A percentile compares a stretch with the other conserved stretches of the same genome.
Conservation (phyloP, 1,284 basidiomycete genomes). For the Porogramme epimiltina region DNA sequence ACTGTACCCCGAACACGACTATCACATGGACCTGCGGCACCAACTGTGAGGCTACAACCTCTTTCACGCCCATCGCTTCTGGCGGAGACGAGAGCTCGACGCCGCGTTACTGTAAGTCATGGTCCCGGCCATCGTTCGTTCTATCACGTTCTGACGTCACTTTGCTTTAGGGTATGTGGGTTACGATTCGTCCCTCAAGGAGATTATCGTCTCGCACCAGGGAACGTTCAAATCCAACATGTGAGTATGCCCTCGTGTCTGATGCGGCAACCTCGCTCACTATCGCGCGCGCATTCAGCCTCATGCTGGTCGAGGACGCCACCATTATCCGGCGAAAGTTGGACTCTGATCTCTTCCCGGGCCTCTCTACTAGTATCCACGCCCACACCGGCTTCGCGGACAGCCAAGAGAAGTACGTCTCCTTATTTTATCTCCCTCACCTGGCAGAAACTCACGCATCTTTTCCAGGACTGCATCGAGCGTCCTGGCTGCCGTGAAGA, state of each 20-base stretch:
- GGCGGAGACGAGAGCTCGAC: constrained; percentile 55
- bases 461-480: constrained; percentile 36
- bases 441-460: constrained; percentile 15
- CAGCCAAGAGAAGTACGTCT: constrained; percentile 51
- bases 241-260: constrained; percentile 33
- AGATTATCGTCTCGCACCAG: constrained; percentile 34
- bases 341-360: constrained; percentile 58
- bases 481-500: constrained; percentile 39
- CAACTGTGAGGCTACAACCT: constrained; percentile 51
- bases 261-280: too few relatives aligned
- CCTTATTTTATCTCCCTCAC: background rate
- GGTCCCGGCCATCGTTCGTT: too few relatives aligned
- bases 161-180: constrained; percentile 43
- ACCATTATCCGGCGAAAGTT: constrained; percentile 43
- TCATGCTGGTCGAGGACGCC: constrained; percentile 54
- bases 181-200: constrained; percentile 27
- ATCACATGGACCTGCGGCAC: constrained; percentile 59
- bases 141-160: too few relatives aligned
- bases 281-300: constrained; percentile 33
- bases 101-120: too few relatives aligned
- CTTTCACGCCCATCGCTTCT: constrained; percentile 57
- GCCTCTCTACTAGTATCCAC: constrained; percentile 45
- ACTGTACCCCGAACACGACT: constrained; percentile 49
- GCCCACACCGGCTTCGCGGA: constrained; percentile 61
- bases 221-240: constrained; percentile 51